These are phyloP conservation scores for Plasmodium vinckei DNA, from an alignment of 169 alveolate species.

Conservation along the genomic window DNA sequence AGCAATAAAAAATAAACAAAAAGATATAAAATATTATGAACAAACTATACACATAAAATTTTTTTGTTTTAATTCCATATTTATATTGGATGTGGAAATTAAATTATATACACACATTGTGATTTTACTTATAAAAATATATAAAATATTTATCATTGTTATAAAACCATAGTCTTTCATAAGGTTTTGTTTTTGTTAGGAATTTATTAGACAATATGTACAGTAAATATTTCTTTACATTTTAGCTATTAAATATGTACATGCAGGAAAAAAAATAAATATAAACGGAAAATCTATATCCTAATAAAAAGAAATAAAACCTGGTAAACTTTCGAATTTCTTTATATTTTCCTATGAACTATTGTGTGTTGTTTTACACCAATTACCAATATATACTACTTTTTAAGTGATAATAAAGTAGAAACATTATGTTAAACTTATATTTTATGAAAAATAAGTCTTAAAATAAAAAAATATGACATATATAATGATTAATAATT, in stretches of 20 bases:
- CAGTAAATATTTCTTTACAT: slow-evolving; percentile 6
- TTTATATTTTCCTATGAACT: slow-evolving; percentile 41
- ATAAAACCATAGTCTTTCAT: not conserved
- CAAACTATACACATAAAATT: not conserved
- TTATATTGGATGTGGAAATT: not conserved
- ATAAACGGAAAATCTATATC: slow-evolving; percentile 32
- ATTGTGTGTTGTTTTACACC: not conserved
- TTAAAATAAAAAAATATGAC: slow-evolving; percentile 6
- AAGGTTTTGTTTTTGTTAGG: not conserved
- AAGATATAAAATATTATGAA: not conserved
- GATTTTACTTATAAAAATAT: not conserved
- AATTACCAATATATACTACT: slow-evolving; percentile 1
- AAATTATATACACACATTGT: not conserved
- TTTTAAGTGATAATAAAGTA: slow-evolving; percentile 9
- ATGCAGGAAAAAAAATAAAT: slow-evolving; percentile 35
- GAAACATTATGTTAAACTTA: slow-evolving; percentile 10
- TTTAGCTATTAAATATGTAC: slow-evolving; percentile 21
- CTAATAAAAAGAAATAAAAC: slow-evolving; percentile 23
- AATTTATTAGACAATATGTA: slow-evolving; percentile 4
- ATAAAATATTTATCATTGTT: slow-evolving; percentile 18
- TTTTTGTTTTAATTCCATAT: slow-evolving; percentile 1
- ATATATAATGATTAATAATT: not conserved
- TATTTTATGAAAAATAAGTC: slow-evolving; percentile 21
- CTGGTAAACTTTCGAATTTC: slow-evolving; percentile 12
- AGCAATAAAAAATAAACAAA: slow-evolving; percentile 21